phyloP scores from a whole-genome alignment of 2,329 filamentous ascomycete species.

The Eutypa lata region DNA sequence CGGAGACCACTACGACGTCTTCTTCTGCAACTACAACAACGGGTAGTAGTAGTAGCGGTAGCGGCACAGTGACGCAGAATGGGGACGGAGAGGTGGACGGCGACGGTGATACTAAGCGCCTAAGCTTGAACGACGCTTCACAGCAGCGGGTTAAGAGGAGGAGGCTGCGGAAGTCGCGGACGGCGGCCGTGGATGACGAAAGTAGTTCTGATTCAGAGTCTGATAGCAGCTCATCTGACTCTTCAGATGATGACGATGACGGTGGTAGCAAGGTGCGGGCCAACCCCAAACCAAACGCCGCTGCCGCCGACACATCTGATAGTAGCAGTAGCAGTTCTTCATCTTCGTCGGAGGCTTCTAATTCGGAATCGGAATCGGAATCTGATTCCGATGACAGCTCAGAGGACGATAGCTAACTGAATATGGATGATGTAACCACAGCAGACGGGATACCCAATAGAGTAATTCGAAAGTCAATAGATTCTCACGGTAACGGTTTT shows the following conservation, averaged over 20 bases:
- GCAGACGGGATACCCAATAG: not conserved
- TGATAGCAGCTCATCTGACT: slow-evolving; percentile 16
- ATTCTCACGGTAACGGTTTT: not conserved
- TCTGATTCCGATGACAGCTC: slow-evolving; percentile 29
- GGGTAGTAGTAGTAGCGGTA: not conserved
- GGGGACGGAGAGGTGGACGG: slow-evolving; percentile 11
- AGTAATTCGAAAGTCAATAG: no score
- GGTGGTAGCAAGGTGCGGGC: not conserved
- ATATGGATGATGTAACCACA: not conserved
- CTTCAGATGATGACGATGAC: not conserved
- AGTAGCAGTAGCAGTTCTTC: slow-evolving; percentile 22
- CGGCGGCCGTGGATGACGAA: slow-evolving; percentile 40
- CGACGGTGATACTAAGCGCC: slow-evolving; percentile 25
- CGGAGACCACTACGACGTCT: slow-evolving; percentile 21
- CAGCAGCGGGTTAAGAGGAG: slow-evolving; percentile 45
- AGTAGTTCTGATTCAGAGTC: slow-evolving; percentile 32
- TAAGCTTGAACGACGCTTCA: slow-evolving; percentile 43
- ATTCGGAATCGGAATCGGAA: slow-evolving; percentile 34
- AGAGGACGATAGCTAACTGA: slow-evolving; percentile 29
- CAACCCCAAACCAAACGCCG: slow-evolving; percentile 23
- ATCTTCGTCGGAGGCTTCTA: not conserved
- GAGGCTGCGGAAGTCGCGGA: slow-evolving; percentile 45
- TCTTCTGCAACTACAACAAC: slow-evolving; percentile 21
- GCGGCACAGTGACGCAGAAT: slow-evolving; percentile 4
- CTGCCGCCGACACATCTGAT: slow-evolving; percentile 25